Evolutionary conservation across 495 filamentous ascomycete species (phyloP).

Genomic region (Bryoglossum gracile): DNA sequence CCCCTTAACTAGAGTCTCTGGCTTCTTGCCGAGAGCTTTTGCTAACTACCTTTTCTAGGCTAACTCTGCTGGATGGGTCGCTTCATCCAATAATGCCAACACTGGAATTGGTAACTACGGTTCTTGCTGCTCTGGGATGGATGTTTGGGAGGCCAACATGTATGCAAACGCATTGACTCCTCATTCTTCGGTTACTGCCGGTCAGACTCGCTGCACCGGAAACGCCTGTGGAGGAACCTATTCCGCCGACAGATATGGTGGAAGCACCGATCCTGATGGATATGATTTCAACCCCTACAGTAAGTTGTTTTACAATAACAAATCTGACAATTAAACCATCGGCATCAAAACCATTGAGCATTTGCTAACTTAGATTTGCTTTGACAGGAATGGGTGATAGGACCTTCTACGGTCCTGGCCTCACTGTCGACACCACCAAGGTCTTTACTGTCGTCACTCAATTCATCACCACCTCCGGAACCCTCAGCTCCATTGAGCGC

Average conservation of each 20-base stretch:
- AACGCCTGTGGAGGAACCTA: conserved; percentile 29
- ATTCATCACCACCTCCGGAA: conserved; percentile 53
- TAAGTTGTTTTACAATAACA: too few species aligned
- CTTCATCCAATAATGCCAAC: conserved; percentile 41
- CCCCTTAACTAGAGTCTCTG: too few species aligned
- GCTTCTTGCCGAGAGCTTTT: too few species aligned
- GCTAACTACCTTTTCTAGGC: conserved; percentile 34
- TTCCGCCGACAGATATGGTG: conserved; percentile 37
- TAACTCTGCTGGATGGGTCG: conserved; percentile 43
- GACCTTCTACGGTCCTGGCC: conserved; percentile 49
- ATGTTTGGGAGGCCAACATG: conserved; percentile 34
- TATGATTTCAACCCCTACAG: conserved; percentile 69
- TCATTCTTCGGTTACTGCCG: conserved; percentile 8
- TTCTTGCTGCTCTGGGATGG: conserved; percentile 62
- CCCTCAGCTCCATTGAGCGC: conserved; percentile 52
- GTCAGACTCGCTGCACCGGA: conserved; percentile 14
- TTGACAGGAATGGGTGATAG: conserved; percentile 51
- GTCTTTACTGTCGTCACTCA: conserved; percentile 63
- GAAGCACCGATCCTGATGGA: conserved; percentile 65
- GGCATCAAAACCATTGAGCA: too few species aligned
- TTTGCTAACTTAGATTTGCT: too few species aligned
- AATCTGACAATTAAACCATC: too few species aligned
- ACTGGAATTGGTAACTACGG: conserved; percentile 51
- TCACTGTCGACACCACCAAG: conserved; percentile 52
- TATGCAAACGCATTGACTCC: conserved; percentile 26